Evolutionary conservation across 805 yeast species (phyloP).

Genomic region (Candida oleophila): DNA sequence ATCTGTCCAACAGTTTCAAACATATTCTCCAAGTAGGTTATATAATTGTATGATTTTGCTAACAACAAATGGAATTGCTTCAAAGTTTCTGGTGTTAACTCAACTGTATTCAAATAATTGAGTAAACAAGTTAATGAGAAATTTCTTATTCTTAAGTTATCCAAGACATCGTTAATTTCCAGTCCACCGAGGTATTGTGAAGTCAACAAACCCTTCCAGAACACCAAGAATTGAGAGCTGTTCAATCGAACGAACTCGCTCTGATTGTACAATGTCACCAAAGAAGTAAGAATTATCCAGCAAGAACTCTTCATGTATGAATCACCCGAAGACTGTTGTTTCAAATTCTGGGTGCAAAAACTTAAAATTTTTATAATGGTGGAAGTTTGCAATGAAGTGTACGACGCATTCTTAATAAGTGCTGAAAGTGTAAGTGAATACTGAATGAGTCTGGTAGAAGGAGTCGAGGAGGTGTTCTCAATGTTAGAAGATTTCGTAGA

Average conservation of each 20-base stretch:
- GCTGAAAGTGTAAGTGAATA: constrained; percentile 37
- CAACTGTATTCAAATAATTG: constrained; percentile 37
- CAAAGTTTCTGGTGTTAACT: constrained; percentile 37
- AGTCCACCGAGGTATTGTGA: constrained; percentile 33
- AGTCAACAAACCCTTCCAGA: constrained; percentile 45
- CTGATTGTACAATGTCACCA: constrained; percentile 38
- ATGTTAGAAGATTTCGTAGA: constrained; percentile 7
- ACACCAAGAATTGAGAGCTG: constrained; percentile 43
- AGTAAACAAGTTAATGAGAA: constrained; percentile 38
- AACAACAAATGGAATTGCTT: constrained; percentile 42
- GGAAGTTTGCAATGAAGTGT: constrained; percentile 35
- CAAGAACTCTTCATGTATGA: constrained; percentile 30
- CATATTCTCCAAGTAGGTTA: constrained; percentile 39
- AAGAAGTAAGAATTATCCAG: constrained; percentile 41
- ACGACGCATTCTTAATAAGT: constrained; percentile 34
- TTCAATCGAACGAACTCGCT: constrained; percentile 43
- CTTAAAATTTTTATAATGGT: constrained; percentile 41
- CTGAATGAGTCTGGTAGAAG: constrained; percentile 24
- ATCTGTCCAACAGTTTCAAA: constrained; percentile 30
- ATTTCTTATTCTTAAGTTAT: constrained; percentile 35
- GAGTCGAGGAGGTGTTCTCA: constrained; percentile 19
- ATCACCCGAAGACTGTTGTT: constrained; percentile 28
- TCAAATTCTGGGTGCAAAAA: constrained; percentile 45
- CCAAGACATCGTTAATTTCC: constrained; percentile 24
- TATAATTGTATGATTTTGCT: constrained; percentile 39